Conservation (phyloP, 140 eudicot genomes). For the Erigeron philadelphicus region DNA sequence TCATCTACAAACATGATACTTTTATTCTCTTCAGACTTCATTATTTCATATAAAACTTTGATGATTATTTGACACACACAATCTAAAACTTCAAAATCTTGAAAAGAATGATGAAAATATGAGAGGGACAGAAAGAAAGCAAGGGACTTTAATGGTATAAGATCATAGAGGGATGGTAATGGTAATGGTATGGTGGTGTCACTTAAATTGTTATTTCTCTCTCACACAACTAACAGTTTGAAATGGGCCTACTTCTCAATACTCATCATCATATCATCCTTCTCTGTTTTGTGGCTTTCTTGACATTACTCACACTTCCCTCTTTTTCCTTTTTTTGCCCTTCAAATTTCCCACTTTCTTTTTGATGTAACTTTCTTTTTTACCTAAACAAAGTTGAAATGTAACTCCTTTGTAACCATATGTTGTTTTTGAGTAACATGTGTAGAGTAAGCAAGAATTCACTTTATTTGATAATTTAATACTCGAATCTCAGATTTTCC, state of each 20-base stretch:
- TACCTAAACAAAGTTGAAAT: constrained; percentile 32
- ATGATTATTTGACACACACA: constrained; percentile 21
- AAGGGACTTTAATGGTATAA: constrained; percentile 28
- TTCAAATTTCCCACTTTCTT: constrained; percentile 18
- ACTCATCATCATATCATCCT: constrained; percentile 18
- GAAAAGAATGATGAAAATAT: constrained; percentile 13
- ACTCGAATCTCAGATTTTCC: no score
- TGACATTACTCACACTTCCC: constrained; percentile 12
- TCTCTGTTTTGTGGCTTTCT: constrained; percentile 16
- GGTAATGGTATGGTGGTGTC: constrained; percentile 31
- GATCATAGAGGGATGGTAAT: constrained; percentile 20
- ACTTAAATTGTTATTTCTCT: constrained; percentile 25
- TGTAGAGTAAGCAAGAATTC: constrained; percentile 25
- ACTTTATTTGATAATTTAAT: no score
- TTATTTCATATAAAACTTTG: constrained; percentile 30
- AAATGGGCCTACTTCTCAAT: constrained; percentile 35
- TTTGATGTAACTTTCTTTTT: constrained; percentile 36
- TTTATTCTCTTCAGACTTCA: constrained; percentile 31
- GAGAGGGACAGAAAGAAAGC: constrained; percentile 25
- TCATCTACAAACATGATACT: constrained; percentile 21
- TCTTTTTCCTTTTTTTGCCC: neutral
- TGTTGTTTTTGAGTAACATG: constrained; percentile 14
- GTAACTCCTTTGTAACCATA: constrained; percentile 26
- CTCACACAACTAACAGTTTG: constrained; percentile 17
- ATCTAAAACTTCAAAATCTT: constrained; percentile 21